A percentile compares a stretch with the other conserved stretches of the same genome.
Evolutionary conservation across 495 filamentous ascomycete genomes (phyloP).

Genomic region (Aspergillus ostianus): DNA sequence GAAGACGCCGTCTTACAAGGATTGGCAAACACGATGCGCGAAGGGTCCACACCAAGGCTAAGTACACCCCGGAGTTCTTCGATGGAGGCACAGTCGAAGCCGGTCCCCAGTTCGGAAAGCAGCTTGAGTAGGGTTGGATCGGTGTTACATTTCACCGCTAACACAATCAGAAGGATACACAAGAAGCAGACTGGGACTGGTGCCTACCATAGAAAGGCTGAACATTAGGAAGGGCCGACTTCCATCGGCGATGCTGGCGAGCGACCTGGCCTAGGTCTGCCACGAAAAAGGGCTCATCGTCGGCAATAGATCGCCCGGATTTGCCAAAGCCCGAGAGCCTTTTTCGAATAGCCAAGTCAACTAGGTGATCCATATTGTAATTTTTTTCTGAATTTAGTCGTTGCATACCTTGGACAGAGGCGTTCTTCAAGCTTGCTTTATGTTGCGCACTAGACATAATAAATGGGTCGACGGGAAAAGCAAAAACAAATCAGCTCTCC

Average conservation of each 20-base stretch:
- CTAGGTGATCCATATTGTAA: not conserved
- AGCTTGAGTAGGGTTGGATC: slow-evolving; percentile 25
- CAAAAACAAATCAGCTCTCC: not conserved
- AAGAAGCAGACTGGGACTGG: not conserved
- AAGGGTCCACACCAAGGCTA: slow-evolving; percentile 26
- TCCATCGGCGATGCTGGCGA: slow-evolving; percentile 14
- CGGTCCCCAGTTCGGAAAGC: slow-evolving; percentile 26
- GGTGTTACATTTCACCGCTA: slow-evolving; percentile 40
- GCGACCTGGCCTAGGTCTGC: slow-evolving; percentile 10
- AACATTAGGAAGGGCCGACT: slow-evolving; percentile 1
- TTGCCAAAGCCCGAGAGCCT: not conserved
- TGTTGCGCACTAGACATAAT: not conserved
- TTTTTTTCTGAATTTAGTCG: not conserved
- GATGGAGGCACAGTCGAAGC: slow-evolving; percentile 37
- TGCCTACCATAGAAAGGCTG: slow-evolving; percentile 14
- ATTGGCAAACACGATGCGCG: slow-evolving; percentile 33
- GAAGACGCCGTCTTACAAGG: slow-evolving; percentile 29
- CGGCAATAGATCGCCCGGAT: not conserved
- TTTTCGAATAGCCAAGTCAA: slow-evolving; percentile 3
- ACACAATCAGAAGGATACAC: not conserved
- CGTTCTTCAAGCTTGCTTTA: not conserved
- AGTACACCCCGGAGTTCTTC: slow-evolving; percentile 30
- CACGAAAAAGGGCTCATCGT: slow-evolving; percentile 12
- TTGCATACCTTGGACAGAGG: slow-evolving; percentile 13
- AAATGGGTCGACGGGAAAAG: not conserved